Evolutionary conservation across 192 early-diverging fungal species (phyloP), one percentile per base, ranked within the genome.

Genomic region (Coemansia sp.): DNA sequence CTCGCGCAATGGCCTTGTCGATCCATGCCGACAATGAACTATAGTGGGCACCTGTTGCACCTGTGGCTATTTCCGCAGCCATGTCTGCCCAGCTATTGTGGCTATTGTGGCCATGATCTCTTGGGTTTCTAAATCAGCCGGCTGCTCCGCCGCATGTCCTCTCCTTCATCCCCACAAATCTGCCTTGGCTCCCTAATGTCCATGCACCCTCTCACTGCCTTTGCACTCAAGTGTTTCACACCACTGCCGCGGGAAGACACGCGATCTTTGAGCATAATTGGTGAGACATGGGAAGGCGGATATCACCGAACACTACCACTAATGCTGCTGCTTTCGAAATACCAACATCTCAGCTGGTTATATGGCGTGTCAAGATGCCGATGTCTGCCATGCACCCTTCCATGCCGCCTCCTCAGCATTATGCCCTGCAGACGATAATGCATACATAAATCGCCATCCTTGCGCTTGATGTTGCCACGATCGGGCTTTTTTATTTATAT

Each of bases 41-140:
- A 44, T 14, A 16, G 28, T 30, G 14, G 38, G 38, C 38, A 44
- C 38, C 38, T 44, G 38, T 14, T 44, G 38, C 14, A 16, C 1
- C 9, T 14, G 19, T 49, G 52, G 34, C 26, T 62, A n/a, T 62
- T 62, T 62, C 60, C 60, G 60, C 60, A 62, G 60, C 60, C 60
- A 62, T 22, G 28, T 28, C 28, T 24, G 49, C 16, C 30, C 21
- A 16, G 52, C 61, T 54, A 63, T 63, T 63, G 61, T 63, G 52
- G 61, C 61, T 59, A 59, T 59, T 59, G 58, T 59, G 32, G 21
- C 22, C 14, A 44, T 44, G 38, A 44, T 44, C 38, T 41, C 49
- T 34, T 32, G 58, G n/a, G 19, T 32, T 58, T 58, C 34, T 18
- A 25, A 47, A 59, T 59, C 14, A 10, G 38, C 38, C 38, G 14